Evolutionary conservation across 148 eudicot species (phyloP), one percentile per base, ranked within the genome.

Genomic region (Drosera capensis): DNA sequence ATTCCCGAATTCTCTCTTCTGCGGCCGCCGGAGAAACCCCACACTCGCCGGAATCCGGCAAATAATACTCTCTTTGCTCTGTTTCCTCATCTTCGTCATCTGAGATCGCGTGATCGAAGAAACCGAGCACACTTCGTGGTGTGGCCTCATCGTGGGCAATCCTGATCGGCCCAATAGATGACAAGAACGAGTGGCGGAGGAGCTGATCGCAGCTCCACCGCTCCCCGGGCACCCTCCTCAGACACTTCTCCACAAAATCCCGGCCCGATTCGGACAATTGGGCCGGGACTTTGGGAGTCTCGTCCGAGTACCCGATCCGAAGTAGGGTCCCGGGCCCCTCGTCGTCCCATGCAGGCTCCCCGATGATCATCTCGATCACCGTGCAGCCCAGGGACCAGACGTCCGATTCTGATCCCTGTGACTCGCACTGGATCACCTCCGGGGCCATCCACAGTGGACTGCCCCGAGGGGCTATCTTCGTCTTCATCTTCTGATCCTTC

Each of bases 391-490:
- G n/a, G 0, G 96, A 71, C 96, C 96, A 86, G 14, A 86, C 49
- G 39, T 86, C 96, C 0, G 96, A 66, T 46, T 75, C 84, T 4
- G 57, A 70, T 26, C 79, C 81, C 35, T 86, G 96, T 15, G 68
- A 68, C 30, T 81, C 87, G 16, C 84, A 66, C 0, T 87, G 71
- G 2, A 86, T 49, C 14, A 76, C 93, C 59, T 86, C 96, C n/a
- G 96, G 96, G 0, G 93, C 93, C 96, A 81, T 81, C 93, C 93
- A 86, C 1, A 86, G 49, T 5, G 96, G 96, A 15, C 93, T 86
- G 0, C 96, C 96, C 46, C 92, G 83, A 34, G 92, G 68, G 52
- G 31, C 23, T 7, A 40, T 24, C 40, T 19, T 38, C 29, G 25
- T 35, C 20, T 2, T 2, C n/a, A 15, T 14, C 1, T 16, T 14